Evolutionary conservation across 768 basidiomycete species (phyloP), one percentile per base, ranked within the genome.

Genomic region (Amanita muscaria): DNA sequence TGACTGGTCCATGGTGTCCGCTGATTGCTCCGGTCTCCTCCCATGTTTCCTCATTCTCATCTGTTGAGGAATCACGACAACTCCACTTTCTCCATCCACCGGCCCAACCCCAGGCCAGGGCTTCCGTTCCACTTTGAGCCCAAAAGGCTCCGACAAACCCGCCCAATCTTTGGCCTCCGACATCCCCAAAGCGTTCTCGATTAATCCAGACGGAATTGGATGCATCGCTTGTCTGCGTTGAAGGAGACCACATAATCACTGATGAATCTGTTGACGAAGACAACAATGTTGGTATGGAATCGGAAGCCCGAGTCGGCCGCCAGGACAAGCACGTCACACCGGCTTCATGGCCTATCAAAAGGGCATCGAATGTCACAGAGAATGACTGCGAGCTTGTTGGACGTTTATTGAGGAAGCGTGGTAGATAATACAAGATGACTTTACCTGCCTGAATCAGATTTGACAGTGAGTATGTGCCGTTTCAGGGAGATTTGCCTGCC

Each of bases 261-360:
- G 93, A 97, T 15, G 93, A 94, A 62, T 99, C 96, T 1, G 88
- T 84, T 1, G 96, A 94, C 4, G 90, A 85, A 9, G 92, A 93
- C n/a, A 98, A 69, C 5, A 98, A 72, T 0, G 77, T 80, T 3
- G 72, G 71, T 1, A 53, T 51, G 10, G 64, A 55, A 5, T 50
- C 24, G 1, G 52, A 35, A 5, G 48, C 27, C 11, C 44, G 30
- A 18, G 57, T 56, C 1, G 83, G 78, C 9, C 82, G 72, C 91
- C 93, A 99, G 25, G 80, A 68, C n/a, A 98, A 60, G 24, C 83
- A 86, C 0, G 94, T 96, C 21, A 99, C 68, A 21, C 87, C 88
- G 5, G 84, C 86, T 66, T 99, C 96, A 55, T 99, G 96, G n/a
- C 96, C 94, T 18, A 98, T 67, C 15, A 99, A 73, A 8, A 99